Base-by-base conservation (phyloP, 2,329 filamentous ascomycete genomes). In the Penicillium sp. region DNA sequence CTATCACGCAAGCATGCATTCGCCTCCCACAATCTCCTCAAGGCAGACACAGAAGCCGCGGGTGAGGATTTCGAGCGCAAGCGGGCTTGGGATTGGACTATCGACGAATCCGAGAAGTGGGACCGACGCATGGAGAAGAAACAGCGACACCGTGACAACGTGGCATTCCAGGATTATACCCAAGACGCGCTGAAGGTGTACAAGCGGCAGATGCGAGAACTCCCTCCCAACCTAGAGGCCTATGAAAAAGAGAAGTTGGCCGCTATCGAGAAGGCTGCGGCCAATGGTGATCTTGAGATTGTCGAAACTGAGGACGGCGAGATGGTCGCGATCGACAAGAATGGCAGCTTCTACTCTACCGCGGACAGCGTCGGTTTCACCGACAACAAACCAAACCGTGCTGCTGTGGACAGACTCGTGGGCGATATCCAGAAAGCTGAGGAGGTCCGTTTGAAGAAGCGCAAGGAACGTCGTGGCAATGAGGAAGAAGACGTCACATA, bases 11-110 rank as follows among this genome's bases (percentile, higher is more conserved):
- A 91, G 66, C 89, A 90, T 64, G 92, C 90, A 49, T 86, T 94
- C 60, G 92, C 94, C 18, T 86, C 88, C 5, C 90, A 96, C 71
- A 99, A 97, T 68, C 83, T 99, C 0, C 81, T 96, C 39, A 96
- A 96, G 76, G 90, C 91, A 4, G 91, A 96, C 64, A 86, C 91
- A 1, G 89, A 92, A 70, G 90, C 89, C 16, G 79, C 81, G 0
- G 91, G 91, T 30, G 90, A 89, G 49, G 94, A 97, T 71, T 99
- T 97, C 67, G 94, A 99, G 79, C 89, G 94, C 61, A 96, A 97
- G 75, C 86, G 94, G 36, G 94, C 94, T 1, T 99, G 94, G 94
- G 94, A 97, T 76, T 99, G 94, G 89, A 99, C 94, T 0, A 79
- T 92, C 6, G 94, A 99, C 58, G 94, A 99, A 75, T 89, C 85